Evolutionary conservation across 1,284 basidiomycete species (phyloP), one percentile per base, ranked within the genome.

Genomic region (Microstroma glucosiphilum): DNA sequence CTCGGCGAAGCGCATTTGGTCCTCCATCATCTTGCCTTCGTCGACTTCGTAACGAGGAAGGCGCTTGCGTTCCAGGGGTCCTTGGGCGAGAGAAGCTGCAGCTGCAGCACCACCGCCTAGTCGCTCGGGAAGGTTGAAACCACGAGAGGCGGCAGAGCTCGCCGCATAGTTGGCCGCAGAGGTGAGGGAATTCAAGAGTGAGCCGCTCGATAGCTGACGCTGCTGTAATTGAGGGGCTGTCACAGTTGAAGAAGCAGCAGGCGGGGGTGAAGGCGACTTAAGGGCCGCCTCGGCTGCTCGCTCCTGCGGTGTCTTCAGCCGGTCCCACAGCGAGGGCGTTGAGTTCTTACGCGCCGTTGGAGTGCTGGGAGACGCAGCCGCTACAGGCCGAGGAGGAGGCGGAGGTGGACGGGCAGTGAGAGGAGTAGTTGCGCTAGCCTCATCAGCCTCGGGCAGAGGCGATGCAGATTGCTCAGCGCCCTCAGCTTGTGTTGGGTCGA

Each of bases 1-100:
- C 21, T 54, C 51, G 21, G 51, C 51, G 51, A 54, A 54, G n/a
- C 51, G 51, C 51, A 54, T 54, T 25, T 54, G 51, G 51, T 54
- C 51, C 26, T 54, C 51, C 51, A 54, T 54, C 51, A 54, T 23
- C 25, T 54, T 54, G 51, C 17, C 51, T 54, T 54, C 51, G 51
- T 54, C 51, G 2, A 54, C 21, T 23, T 21, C 51, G 26, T 54
- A 25, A 4, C 51, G n/a, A 7, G 51, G 51, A 6, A 54, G 51
- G 7, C 51, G n/a, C 51, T 54, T 54, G 13, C 21, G 21, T 8
- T 21, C 13, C 6, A 25, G 3, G 15, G 19, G 6, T 15, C 21
- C n/a, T 15, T 19, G 51, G 26, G 51, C n/a, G 6, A 54, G 21
- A 13, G 51, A 54, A 25, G 51, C 51, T 2, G 25, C 25, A 15